Percentiles rank a stretch among this genome's conserved stretches.
Conservation (phyloP, 768 basidiomycete species). For the Infundibulicybe gibba region DNA sequence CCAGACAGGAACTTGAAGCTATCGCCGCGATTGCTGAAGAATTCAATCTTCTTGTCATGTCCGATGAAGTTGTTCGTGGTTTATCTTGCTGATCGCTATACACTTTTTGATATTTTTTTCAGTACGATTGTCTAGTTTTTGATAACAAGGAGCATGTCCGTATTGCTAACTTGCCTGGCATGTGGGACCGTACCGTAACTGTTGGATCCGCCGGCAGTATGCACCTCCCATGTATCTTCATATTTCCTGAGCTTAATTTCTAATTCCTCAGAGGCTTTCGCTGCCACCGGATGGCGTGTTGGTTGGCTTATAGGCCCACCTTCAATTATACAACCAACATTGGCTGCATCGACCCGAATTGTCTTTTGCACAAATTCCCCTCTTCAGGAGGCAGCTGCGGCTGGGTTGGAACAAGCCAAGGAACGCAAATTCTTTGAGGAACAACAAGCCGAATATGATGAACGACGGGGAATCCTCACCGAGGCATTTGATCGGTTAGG, state of each 20-base stretch:
- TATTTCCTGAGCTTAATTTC: background rate
- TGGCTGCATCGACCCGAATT: constrained; percentile 90
- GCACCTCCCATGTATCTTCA: constrained; percentile 15
- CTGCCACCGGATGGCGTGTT: constrained; percentile 95
- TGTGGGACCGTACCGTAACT: constrained; percentile 98
- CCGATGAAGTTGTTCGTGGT: constrained; percentile 84
- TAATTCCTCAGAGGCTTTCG: constrained; percentile 74
- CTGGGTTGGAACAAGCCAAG: constrained; percentile 79
- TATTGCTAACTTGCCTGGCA: constrained; percentile 91
- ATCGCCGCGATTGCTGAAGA: constrained; percentile 89
- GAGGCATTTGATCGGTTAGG: constrained; percentile 82
- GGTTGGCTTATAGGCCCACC: constrained; percentile 93
- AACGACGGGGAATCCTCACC: constrained; percentile 71
- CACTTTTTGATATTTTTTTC: background rate
- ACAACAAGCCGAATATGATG: constrained; percentile 75
- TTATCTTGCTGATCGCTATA: constrained; percentile 4
- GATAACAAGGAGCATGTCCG: constrained; percentile 87
- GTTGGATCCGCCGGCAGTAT: constrained; percentile 94
- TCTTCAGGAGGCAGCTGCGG: constrained; percentile 89
- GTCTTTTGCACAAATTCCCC: constrained; percentile 96
- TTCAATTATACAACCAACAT: constrained; percentile 78
- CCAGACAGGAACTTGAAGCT: constrained; percentile 71
- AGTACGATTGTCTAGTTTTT: constrained; percentile 95
- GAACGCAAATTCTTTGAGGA: constrained; percentile 73
- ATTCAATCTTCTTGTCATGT: constrained; percentile 87